Base-by-base conservation (phyloP, 2,329 filamentous ascomycete genomes). In the Lachnellula cervina region DNA sequence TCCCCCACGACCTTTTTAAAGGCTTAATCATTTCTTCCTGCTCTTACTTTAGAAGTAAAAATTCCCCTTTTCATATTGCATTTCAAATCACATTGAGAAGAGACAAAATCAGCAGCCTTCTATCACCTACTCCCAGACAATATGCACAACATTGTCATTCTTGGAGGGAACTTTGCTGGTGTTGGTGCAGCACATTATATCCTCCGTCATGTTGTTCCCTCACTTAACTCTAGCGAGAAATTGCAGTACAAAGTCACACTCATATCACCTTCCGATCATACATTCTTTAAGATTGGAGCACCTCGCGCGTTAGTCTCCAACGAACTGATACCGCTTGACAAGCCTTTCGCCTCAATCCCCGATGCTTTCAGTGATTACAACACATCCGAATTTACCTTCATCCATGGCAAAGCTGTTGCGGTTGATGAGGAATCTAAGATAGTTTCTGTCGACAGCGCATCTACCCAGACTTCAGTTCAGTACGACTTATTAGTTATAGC, bases 151-250 rank as follows among this genome's bases (percentile, higher is more conserved):
- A 76, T 81, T 54, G 66, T 81, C 55, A 71, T 83, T 32, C 64
- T 82, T 2, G 80, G 80, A 34, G 77, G 73, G 16, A 80, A 78
- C 13, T 80, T 77, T 55, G 77, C 67, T 9, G 79, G 79, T 35
- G 56, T 80, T 3, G 75, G 73, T 13, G 71, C 68, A 2, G 77
- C 79, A 2, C 80, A 83, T 57, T 77, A 79, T 60, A 67, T 79
- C 23, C 73, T 80, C 46, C 76, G 76, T 57, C 77, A 82, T 66
- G 70, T 71, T 21, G 49, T 81, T n/a, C 76, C 79, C 1, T 59
- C 68, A 32, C 60, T 73, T 0, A 66, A 72, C 2, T 62, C 69
- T 17, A 67, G 69, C 19, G 51, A 51, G 9, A 52, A 46, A 44
- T 23, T 19, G 13, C 45, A 49, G 17, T 44, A 37, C 34, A 37